Evolutionary conservation across 495 filamentous ascomycete species (phyloP), one percentile per base, ranked within the genome.

Genomic region (Lepidopterella palustris): DNA sequence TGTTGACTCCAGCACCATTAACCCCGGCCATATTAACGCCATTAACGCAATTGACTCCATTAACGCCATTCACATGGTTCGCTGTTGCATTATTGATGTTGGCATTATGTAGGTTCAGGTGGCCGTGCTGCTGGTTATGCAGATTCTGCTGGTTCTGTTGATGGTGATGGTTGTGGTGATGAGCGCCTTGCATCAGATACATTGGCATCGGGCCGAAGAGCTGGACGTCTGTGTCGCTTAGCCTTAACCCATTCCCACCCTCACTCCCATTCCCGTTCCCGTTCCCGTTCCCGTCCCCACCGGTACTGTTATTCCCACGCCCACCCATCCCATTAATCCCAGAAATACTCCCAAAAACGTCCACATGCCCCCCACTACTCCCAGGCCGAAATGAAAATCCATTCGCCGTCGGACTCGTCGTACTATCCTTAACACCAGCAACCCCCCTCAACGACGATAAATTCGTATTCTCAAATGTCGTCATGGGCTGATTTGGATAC

Each of bases 401-500:
- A n/a, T n/a, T n/a, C n/a, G n/a, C n/a, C n/a, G n/a, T n/a, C n/a
- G n/a, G n/a, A n/a, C n/a, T n/a, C n/a, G n/a, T n/a, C n/a, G n/a
- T n/a, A n/a, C n/a, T n/a, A n/a, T n/a, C n/a, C n/a, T n/a, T n/a
- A n/a, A n/a, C n/a, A n/a, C n/a, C n/a, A n/a, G n/a, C n/a, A n/a
- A n/a, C n/a, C n/a, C n/a, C n/a, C n/a, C n/a, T n/a, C n/a, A n/a
- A n/a, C n/a, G n/a, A 24, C 29, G 71, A 50, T n/a, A 63, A 68
- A 60, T 75, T 72, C 49, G 61, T 74, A 57, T 80, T 76, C 61
- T 86, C 83, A 45, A 86, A 73, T 1, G 78, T 84, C 2, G 79
- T 86, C 75, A 92, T 82, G 1, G 90, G 88, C 67, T 91, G 89
- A 65, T 85, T 88, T 3, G 91, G 88, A 71, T 96, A 97, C 0